phyloP scores from a whole-genome alignment of 176 grass and related monocot genomes.

The Tillandsia fasciculata region DNA sequence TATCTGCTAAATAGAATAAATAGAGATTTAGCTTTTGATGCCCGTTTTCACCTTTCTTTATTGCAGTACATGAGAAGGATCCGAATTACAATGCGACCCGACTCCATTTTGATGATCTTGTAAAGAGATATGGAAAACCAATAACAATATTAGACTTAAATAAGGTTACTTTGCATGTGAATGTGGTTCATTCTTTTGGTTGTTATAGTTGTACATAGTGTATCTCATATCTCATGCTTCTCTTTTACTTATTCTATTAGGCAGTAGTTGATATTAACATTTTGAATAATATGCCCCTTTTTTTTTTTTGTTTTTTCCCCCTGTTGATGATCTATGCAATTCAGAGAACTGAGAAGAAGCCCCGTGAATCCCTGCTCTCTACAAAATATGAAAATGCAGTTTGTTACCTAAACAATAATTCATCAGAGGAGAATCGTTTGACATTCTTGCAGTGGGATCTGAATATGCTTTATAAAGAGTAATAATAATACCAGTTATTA shows the following conservation, averaged over 20 bases:
- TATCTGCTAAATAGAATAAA: not conserved
- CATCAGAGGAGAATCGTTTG: conserved; percentile 49
- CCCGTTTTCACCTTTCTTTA: not conserved
- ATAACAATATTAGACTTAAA: conserved; percentile 96
- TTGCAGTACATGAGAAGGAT: conserved; percentile 61
- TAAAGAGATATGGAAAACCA: conserved; percentile 69
- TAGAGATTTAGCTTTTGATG: not conserved
- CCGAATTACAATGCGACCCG: conserved; percentile 69
- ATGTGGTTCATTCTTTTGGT: not conserved
- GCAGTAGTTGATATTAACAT: not conserved
- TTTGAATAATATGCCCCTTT: not conserved
- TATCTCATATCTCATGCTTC: not conserved
- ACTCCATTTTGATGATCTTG: conserved; percentile 90
- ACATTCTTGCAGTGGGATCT: conserved; percentile 96
- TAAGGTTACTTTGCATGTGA: conserved; percentile 46
- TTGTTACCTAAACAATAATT: conserved; percentile 47
- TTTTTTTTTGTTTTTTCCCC: not conserved
- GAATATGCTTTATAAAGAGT: conserved; percentile 71
- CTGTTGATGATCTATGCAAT: not conserved
- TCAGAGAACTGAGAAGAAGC: conserved; percentile 62
- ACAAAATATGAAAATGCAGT: conserved; percentile 72
- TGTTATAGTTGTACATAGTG: not conserved
- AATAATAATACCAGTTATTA: conserved; percentile 21
- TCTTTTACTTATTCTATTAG: not conserved
- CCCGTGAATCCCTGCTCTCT: conserved; percentile 79